These are phyloP conservation scores for Arctostaphylos glauca DNA, from an alignment of 148 eudicot species.

Conservation along the genomic window DNA sequence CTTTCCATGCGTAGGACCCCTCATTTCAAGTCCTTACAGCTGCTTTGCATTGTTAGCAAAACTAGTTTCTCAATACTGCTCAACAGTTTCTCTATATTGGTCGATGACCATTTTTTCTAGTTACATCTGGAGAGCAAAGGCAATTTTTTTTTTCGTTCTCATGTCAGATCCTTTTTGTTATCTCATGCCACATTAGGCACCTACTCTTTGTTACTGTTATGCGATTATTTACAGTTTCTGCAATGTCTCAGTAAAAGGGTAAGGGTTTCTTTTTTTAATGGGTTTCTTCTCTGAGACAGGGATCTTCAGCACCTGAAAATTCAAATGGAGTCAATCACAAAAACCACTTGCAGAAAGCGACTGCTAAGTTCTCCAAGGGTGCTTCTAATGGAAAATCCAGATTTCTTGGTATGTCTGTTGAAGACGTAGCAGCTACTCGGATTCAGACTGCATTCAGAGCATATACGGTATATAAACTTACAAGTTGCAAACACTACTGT, in stretches of 20 bases:
- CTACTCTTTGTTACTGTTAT: not conserved
- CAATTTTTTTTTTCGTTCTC: no score
- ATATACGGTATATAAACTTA: no score
- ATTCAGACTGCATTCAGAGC: conserved; percentile 86
- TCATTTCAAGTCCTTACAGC: no score
- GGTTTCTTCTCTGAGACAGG: conserved; percentile 30
- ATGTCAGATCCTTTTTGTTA: no score
- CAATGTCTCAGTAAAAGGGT: not conserved
- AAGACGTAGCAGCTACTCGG: conserved; percentile 68
- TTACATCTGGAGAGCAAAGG: no score
- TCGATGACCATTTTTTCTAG: no score
- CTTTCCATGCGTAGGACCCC: no score
- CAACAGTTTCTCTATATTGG: no score
- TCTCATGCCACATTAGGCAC: not conserved
- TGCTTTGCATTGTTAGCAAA: no score
- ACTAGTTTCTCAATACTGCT: no score
- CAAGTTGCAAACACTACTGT: not conserved
- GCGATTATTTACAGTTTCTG: not conserved
- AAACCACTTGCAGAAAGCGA: conserved; percentile 12
- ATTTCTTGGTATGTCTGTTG: conserved; percentile 24
- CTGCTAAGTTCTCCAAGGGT: conserved; percentile 29
- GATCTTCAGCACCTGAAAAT: conserved; percentile 30
- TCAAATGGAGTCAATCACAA: conserved; percentile 33
- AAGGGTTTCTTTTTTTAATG: not conserved
- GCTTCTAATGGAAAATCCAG: conserved; percentile 26